These are phyloP conservation scores for Penicillium cataractarum DNA, from an alignment of 495 filamentous ascomycete species.

Conservation along the genomic window DNA sequence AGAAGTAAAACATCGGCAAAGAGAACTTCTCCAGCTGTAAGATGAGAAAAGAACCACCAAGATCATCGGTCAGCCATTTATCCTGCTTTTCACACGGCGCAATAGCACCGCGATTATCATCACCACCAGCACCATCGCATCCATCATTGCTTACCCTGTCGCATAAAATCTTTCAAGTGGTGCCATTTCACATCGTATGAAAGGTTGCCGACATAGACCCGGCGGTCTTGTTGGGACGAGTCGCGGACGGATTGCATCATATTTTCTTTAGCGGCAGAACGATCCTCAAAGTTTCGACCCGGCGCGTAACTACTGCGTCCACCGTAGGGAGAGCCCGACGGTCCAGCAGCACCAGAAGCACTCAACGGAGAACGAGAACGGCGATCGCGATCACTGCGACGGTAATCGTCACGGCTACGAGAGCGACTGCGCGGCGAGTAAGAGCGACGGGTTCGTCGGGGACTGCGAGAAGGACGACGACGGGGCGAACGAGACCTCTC, in stretches of 20 bases:
- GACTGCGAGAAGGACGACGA: slow-evolving; percentile 77
- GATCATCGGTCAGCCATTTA: slow-evolving; percentile 33
- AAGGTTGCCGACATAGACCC: slow-evolving; percentile 98
- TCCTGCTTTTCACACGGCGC: neutral
- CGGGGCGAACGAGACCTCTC: slow-evolving; percentile 94
- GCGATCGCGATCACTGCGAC: slow-evolving; percentile 78
- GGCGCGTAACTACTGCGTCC: slow-evolving; percentile 62
- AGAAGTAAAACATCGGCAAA: slow-evolving; percentile 99
- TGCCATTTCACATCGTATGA: slow-evolving; percentile 99
- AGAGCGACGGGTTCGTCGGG: slow-evolving; percentile 76
- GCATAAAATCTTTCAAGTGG: slow-evolving; percentile 99
- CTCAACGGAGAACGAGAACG: slow-evolving; percentile 86
- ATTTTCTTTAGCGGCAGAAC: slow-evolving; percentile 81
- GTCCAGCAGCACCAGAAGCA: slow-evolving; percentile 70
- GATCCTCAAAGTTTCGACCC: slow-evolving; percentile 79
- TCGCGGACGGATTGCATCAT: slow-evolving; percentile 95
- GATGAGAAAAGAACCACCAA: slow-evolving; percentile 23
- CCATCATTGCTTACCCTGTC: slow-evolving; percentile 74
- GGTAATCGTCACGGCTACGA: slow-evolving; percentile 86
- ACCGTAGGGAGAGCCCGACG: slow-evolving; percentile 61
- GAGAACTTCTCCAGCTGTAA: slow-evolving; percentile 94
- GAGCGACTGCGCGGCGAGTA: slow-evolving; percentile 94
- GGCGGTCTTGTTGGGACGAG: slow-evolving; percentile 95
- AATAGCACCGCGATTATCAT: slow-evolving; percentile 17
- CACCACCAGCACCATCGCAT: neutral